Evolutionary conservation across 352 stramenopile genomes (phyloP).

Genomic region (Phytophthora parvispora): DNA sequence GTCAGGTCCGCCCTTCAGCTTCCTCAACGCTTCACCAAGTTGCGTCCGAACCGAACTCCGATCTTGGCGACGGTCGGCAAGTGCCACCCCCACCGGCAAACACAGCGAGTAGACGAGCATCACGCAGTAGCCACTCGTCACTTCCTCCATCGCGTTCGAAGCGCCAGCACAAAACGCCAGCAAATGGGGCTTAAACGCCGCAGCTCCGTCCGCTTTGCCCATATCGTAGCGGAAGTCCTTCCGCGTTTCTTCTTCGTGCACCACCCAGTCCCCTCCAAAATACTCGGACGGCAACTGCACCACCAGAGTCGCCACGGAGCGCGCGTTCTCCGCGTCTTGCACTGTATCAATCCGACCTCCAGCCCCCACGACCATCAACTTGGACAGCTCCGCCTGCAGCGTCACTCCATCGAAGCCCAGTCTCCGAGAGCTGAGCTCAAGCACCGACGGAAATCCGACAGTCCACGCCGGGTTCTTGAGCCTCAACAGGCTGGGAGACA

Average conservation of each 20-base stretch:
- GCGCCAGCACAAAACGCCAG: constrained; percentile 7
- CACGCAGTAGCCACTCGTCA: constrained; percentile 7
- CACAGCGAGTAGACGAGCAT: constrained; percentile 9
- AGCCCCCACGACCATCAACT: constrained; percentile 3
- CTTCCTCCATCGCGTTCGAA: not conserved
- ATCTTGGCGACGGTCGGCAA: not conserved
- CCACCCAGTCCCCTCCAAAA: constrained; percentile 7
- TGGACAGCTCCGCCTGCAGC: constrained; percentile 4
- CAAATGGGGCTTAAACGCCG: constrained; percentile 7
- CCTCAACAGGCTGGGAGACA: not conserved
- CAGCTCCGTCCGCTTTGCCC: constrained; percentile 2
- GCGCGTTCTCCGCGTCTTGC: not conserved
- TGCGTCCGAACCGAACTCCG: not conserved
- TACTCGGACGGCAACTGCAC: constrained; percentile 11
- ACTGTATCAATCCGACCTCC: not conserved
- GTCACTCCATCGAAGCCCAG: not conserved
- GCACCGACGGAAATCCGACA: not conserved
- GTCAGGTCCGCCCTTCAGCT: not conserved
- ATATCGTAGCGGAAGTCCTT: not conserved
- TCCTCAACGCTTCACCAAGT: not conserved
- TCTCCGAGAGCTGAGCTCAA: not conserved
- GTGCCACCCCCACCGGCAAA: not conserved
- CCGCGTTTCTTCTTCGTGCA: not conserved
- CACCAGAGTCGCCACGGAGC: constrained; percentile 7
- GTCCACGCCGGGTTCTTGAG: constrained; percentile 7